Evolutionary conservation across 257 asterid genomes (phyloP).

Genomic region (Coffea canephora): DNA sequence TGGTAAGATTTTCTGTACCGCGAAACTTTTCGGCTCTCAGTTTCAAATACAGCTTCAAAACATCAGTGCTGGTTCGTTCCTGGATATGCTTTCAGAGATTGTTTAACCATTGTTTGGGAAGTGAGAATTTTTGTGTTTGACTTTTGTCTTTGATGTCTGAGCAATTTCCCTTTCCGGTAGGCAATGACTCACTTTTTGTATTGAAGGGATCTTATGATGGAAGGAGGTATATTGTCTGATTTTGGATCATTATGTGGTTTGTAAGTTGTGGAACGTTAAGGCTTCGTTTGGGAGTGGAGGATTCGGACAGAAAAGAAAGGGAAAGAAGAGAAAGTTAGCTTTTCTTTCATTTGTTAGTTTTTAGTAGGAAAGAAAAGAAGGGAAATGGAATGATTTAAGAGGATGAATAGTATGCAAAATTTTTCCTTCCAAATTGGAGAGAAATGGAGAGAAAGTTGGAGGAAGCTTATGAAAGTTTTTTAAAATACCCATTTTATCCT

Average conservation of each 20-base stretch:
- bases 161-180: no score
- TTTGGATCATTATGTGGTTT: background rate
- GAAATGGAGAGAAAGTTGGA: no score
- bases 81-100: background rate
- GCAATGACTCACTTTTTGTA: background rate
- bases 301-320: no score
- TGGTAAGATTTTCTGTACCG: background rate
- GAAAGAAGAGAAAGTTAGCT: no score
- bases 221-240: background rate
- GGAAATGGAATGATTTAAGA: no score
- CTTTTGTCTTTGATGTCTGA: background rate
- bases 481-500: no score
- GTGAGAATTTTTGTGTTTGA: background rate
- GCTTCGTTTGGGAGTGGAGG: no score
- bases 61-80: background rate
- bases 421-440: no score
- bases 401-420: no score
- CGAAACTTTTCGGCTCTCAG: background rate
- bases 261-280: background rate
- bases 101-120: background rate
- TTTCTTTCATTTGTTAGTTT: no score
- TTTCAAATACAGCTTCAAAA: background rate
- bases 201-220: background rate
- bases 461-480: no score
- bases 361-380: no score